phyloP scores from a whole-genome alignment of 768 basidiomycete species.

The Lyophyllum semitale region DNA sequence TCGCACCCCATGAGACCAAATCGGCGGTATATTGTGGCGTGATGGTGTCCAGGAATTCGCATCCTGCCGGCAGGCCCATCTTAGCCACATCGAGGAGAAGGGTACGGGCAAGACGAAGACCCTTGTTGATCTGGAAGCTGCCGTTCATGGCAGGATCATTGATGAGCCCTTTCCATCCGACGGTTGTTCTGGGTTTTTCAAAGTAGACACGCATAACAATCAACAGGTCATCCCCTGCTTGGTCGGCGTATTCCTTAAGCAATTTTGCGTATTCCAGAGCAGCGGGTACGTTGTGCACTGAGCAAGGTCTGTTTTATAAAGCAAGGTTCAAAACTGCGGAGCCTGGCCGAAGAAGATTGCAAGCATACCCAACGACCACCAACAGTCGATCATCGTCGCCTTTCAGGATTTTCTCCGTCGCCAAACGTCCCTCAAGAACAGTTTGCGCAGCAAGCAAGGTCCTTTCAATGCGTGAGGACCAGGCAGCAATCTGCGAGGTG shows the following conservation, averaged over 20 bases:
- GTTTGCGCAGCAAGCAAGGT: constrained; percentile 84
- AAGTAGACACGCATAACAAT: constrained; percentile 99
- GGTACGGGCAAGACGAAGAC: constrained; percentile 84
- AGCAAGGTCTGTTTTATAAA: constrained; percentile 73
- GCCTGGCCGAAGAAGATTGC: not conserved
- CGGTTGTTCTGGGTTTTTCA: constrained; percentile 93
- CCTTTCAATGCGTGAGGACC: constrained; percentile 35
- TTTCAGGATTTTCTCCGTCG: constrained; percentile 75
- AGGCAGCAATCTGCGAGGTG: constrained; percentile 1
- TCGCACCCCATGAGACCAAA: constrained; percentile 89
- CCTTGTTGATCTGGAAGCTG: constrained; percentile 95
- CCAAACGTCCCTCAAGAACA: constrained; percentile 81
- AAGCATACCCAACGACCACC: constrained; percentile 82
- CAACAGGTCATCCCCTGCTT: constrained; percentile 80
- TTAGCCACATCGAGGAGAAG: constrained; percentile 88
- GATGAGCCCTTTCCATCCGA: constrained; percentile 99
- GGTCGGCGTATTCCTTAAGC: constrained; percentile 78
- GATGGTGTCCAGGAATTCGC: constrained; percentile 86
- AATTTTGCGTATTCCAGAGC: constrained; percentile 86
- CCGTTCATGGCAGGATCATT: constrained; percentile 96
- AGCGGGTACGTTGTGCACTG: constrained; percentile 86
- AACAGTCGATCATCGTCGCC: constrained; percentile 92
- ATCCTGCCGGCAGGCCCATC: constrained; percentile 91
- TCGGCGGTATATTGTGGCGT: constrained; percentile 89
- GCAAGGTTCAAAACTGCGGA: not conserved